These are phyloP conservation scores for Neonectria sp. DNA, from an alignment of 2,329 filamentous ascomycete genomes.

Conservation along the genomic window DNA sequence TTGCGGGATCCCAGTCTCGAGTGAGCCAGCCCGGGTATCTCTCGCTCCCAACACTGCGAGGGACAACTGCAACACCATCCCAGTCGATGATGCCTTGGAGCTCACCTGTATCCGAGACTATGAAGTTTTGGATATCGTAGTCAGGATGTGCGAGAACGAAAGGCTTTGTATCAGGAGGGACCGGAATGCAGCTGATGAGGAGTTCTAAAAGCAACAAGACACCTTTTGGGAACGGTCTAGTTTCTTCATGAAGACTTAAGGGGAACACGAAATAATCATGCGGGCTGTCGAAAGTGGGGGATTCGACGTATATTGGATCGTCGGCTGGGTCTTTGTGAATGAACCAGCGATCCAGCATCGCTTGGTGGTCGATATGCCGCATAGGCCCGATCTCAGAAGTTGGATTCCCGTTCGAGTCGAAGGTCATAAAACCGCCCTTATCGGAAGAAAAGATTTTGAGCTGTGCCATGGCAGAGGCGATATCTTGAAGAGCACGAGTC, in stretches of 20 bases:
- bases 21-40: slow-evolving; percentile 36
- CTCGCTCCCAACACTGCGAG: slow-evolving; percentile 44
- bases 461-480: neutral
- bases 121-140: slow-evolving; percentile 50
- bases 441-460: neutral
- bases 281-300: neutral
- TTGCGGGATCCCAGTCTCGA: slow-evolving; percentile 38
- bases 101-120: slow-evolving; percentile 48
- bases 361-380: neutral
- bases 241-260: neutral
- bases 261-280: neutral
- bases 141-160: slow-evolving; percentile 50
- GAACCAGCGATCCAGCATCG: neutral
- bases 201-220: neutral
- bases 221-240: too few relatives aligned
- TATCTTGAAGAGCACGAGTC: neutral
- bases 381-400: neutral
- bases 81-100: slow-evolving; percentile 50
- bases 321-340: neutral
- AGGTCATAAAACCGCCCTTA: neutral
- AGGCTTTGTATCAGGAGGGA: neutral
- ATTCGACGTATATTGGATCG: neutral
- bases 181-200: neutral
- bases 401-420: neutral
- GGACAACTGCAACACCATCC: slow-evolving; percentile 45